phyloP scores from a whole-genome alignment of 768 basidiomycete genomes.

The Gloeophyllum trabeum region DNA sequence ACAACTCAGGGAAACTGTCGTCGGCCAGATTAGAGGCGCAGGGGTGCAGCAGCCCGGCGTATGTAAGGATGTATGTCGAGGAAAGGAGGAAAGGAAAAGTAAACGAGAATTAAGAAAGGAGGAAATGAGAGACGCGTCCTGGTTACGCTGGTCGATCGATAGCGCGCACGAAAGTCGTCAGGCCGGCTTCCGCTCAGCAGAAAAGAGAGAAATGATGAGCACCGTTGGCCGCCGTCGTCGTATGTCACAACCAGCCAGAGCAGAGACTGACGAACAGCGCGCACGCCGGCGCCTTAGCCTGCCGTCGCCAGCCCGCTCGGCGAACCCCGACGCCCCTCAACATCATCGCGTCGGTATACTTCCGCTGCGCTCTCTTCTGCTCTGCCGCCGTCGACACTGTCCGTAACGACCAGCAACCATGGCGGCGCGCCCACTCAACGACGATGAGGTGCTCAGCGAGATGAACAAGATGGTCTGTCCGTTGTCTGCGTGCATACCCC shows the following conservation, averaged over 20 bases:
- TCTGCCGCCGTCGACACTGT: no score
- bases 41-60: conserved; percentile 3
- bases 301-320: no score
- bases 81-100: conserved; percentile 7
- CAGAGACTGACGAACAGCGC: no score
- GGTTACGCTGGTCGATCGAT: conserved; percentile 9
- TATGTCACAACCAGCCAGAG: no score
- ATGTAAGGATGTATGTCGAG: conserved; percentile 6
- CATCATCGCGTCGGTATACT: no score
- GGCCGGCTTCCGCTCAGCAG: no score
- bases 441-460: conserved; percentile 91
- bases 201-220: no score
- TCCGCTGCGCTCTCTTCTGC: no score
- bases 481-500: conserved; percentile 2
- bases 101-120: conserved; percentile 8
- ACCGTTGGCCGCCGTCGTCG: no score
- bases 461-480: conserved; percentile 95
- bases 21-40: conserved; percentile 2
- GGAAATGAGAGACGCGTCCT: conserved; percentile 18
- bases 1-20: background rate
- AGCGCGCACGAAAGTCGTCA: no score
- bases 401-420: conserved; percentile 23
- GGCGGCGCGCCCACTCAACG: conserved; percentile 75
- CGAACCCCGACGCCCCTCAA: no score
- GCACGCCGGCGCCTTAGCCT: no score